Evolutionary conservation across 805 yeast species (phyloP).

Genomic region (Saturnispora quitensis): DNA sequence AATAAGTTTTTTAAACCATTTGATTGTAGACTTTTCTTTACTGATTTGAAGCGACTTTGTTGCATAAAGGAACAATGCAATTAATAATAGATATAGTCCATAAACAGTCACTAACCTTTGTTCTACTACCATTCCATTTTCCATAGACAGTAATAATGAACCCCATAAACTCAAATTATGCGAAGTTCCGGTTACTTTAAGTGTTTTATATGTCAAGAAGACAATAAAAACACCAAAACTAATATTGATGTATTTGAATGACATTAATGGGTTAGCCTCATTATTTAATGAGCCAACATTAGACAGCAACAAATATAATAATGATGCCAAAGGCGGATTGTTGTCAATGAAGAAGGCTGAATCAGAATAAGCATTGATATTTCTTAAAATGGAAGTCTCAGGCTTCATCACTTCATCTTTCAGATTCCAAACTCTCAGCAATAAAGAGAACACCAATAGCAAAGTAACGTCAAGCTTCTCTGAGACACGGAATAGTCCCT

Average conservation of each 20-base stretch:
- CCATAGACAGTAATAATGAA: conserved; percentile 44
- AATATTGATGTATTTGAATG: conserved; percentile 51
- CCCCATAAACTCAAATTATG: conserved; percentile 42
- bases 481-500: not conserved
- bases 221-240: conserved; percentile 45
- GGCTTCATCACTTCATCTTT: not conserved
- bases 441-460: not conserved
- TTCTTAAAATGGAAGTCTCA: not conserved
- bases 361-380: conserved; percentile 41
- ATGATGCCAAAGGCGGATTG: conserved; percentile 73
- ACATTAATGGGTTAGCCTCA: conserved; percentile 42
- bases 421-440: not conserved
- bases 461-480: not conserved
- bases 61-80: conserved; percentile 35
- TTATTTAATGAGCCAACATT: conserved; percentile 34
- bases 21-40: conserved; percentile 31
- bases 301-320: conserved; percentile 58
- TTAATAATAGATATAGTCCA: conserved; percentile 35
- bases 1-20: conserved; percentile 46
- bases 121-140: conserved; percentile 56
- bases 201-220: conserved; percentile 42
- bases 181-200: conserved; percentile 49
- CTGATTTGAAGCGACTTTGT: conserved; percentile 22
- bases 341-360: conserved; percentile 65
- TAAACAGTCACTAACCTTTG: conserved; percentile 45